These are phyloP conservation scores for Blastobotrys illinoisensis DNA, from an alignment of 1,139 yeast species.

Conservation along the genomic window DNA sequence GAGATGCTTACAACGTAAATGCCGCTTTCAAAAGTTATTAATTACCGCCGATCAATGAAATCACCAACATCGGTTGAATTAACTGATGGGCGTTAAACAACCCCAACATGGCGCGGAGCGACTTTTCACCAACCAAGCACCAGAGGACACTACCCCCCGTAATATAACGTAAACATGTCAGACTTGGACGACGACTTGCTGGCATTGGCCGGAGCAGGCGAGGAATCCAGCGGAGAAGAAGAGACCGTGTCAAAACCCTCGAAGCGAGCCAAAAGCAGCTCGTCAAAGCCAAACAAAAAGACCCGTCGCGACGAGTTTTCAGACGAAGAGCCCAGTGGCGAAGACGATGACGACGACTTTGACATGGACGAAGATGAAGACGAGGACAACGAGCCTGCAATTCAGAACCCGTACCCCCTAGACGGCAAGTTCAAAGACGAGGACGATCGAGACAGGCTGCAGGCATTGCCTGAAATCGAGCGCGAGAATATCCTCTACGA, in stretches of 20 bases:
- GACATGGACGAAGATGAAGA: conserved; percentile 35
- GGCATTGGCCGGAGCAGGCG: conserved; percentile 80
- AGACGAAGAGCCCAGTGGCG: background rate
- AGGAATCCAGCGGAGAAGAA: conserved; percentile 22
- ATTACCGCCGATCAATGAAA: too few relatives aligned
- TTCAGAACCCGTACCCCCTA: conserved; percentile 76
- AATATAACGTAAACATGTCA: conserved; percentile 20
- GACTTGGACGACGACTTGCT: conserved; percentile 64
- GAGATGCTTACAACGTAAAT: too few relatives aligned
- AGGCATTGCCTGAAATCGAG: conserved; percentile 80
- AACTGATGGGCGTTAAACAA: background rate
- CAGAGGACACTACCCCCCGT: background rate
- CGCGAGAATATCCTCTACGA: conserved; percentile 89
- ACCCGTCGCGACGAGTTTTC: background rate
- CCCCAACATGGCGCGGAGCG: background rate
- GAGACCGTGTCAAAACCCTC: background rate
- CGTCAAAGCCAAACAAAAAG: background rate
- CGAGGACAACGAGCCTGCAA: conserved; percentile 40
- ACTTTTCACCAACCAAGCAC: background rate
- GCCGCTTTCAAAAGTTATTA: too few relatives aligned
- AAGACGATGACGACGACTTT: background rate
- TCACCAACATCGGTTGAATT: background rate
- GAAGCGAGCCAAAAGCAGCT: background rate
- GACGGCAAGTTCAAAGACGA: conserved; percentile 89
- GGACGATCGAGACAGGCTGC: conserved; percentile 60